These are phyloP conservation scores for Paecilomyces sp. DNA, from an alignment of 2,329 filamentous ascomycete genomes.

Conservation along the genomic window DNA sequence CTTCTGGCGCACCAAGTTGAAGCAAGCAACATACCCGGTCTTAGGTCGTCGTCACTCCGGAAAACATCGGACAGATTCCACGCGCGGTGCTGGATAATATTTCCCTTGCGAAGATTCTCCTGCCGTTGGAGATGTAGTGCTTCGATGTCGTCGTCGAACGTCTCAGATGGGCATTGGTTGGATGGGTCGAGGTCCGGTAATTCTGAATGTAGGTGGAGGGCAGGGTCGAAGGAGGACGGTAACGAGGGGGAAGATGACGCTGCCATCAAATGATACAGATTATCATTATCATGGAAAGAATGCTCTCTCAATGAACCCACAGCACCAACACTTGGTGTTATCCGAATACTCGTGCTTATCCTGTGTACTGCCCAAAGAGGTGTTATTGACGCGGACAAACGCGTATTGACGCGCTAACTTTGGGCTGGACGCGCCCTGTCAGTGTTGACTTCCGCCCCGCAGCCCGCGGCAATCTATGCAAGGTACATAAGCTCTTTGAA, in stretches of 20 bases:
- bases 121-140: constrained; percentile 26
- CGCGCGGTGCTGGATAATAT: constrained; percentile 36
- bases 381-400: neutral
- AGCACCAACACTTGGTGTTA: neutral
- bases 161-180: constrained; percentile 20
- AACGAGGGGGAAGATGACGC: constrained; percentile 24
- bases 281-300: neutral
- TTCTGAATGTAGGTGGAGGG: constrained; percentile 44
- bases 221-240: constrained; percentile 46
- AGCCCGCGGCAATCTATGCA: neutral
- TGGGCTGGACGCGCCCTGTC: neutral
- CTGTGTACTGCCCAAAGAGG: neutral
- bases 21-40: constrained; percentile 18
- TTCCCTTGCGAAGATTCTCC: constrained; percentile 27
- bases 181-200: constrained; percentile 8
- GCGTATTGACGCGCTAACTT: neutral
- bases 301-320: neutral
- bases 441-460: neutral
- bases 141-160: constrained; percentile 34
- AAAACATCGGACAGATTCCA: constrained; percentile 37
- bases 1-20: neutral
- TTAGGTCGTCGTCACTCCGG: constrained; percentile 35
- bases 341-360: neutral
- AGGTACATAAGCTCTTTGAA: neutral
- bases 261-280: constrained; percentile 5